These are phyloP conservation scores for Aspergillus jensenii DNA, from an alignment of 2,329 filamentous ascomycete genomes.

Conservation along the genomic window DNA sequence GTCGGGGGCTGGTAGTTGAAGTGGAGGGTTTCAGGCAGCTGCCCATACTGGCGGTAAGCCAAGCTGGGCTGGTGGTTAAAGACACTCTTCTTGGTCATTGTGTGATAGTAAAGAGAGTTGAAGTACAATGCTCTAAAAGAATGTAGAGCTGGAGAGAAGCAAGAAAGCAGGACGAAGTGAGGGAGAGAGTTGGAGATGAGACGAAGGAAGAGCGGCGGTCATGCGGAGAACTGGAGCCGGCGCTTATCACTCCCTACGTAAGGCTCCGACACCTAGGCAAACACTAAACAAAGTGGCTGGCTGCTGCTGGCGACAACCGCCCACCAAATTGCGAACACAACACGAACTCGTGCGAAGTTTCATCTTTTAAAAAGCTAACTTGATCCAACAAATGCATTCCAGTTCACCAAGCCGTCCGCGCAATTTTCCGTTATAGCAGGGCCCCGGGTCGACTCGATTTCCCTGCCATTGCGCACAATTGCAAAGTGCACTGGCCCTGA, in stretches of 20 bases:
- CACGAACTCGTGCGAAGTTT: not conserved
- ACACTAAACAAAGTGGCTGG: not conserved
- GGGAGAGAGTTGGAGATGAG: slow-evolving; percentile 6
- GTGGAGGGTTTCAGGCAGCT: slow-evolving; percentile 25
- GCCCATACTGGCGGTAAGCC: slow-evolving; percentile 30
- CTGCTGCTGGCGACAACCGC: not conserved
- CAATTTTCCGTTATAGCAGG: slow-evolving; percentile 31
- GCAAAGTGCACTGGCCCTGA: slow-evolving; percentile 28
- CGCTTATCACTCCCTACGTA: slow-evolving; percentile 1
- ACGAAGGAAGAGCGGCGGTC: slow-evolving; percentile 3
- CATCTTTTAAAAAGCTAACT: slow-evolving; percentile 9
- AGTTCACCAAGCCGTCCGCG: slow-evolving; percentile 30
- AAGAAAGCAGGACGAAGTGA: not conserved
- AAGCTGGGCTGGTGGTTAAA: slow-evolving; percentile 28
- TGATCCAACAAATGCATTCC: slow-evolving; percentile 39
- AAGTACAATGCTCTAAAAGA: not conserved
- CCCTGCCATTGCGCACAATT: slow-evolving; percentile 24
- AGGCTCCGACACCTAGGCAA: not conserved
- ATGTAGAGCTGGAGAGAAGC: not conserved
- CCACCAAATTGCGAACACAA: not conserved
- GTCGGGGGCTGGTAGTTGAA: slow-evolving; percentile 15
- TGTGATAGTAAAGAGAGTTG: not conserved
- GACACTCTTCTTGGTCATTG: slow-evolving; percentile 34
- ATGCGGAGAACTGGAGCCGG: slow-evolving; percentile 5
- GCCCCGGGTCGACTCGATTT: slow-evolving; percentile 23